Conservation (phyloP, 208 protist species). For the Acanthamoeba healyi region DNA sequence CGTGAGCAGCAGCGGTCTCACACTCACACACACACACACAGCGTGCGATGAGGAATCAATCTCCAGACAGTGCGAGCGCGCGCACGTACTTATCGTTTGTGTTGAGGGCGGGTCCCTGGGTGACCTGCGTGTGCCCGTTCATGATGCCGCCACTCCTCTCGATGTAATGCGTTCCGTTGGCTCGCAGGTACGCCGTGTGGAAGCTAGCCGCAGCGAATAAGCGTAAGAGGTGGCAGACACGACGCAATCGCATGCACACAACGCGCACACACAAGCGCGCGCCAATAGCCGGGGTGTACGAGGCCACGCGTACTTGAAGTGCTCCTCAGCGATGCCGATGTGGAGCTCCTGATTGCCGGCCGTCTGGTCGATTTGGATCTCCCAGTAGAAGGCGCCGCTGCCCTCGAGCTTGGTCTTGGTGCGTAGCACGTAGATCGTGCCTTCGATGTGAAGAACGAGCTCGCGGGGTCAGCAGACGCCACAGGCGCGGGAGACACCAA, state of each 20-base stretch:
- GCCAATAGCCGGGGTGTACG: too few species aligned
- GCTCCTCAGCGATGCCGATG: conserved; percentile 58
- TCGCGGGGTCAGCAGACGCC: background rate
- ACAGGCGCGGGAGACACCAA: background rate
- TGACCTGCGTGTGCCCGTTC: background rate
- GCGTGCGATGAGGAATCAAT: too few species aligned
- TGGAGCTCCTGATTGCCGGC: conserved; percentile 53
- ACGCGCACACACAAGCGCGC: too few species aligned
- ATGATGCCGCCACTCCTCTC: conserved; percentile 36
- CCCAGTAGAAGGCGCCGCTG: conserved; percentile 49
- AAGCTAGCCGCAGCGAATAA: background rate
- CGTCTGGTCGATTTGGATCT: conserved; percentile 36
- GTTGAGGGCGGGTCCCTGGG: conserved; percentile 1
- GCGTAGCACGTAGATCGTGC: conserved; percentile 65
- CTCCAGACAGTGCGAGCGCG: background rate
- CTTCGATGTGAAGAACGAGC: background rate
- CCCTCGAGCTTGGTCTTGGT: conserved; percentile 45
- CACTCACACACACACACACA: too few species aligned
- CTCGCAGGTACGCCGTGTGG: conserved; percentile 67
- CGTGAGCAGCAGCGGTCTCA: too few species aligned
- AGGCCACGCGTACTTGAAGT: conserved; percentile 32
- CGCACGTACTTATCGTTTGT: conserved; percentile 25
- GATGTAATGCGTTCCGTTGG: conserved; percentile 46
- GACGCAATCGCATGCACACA: background rate
- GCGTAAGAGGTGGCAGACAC: too few species aligned